Percentiles rank a stretch among this genome's conserved stretches.
These are phyloP conservation scores for Hanseniaspora taiwanica DNA, from an alignment of 805 yeast species.

Conservation along the genomic window DNA sequence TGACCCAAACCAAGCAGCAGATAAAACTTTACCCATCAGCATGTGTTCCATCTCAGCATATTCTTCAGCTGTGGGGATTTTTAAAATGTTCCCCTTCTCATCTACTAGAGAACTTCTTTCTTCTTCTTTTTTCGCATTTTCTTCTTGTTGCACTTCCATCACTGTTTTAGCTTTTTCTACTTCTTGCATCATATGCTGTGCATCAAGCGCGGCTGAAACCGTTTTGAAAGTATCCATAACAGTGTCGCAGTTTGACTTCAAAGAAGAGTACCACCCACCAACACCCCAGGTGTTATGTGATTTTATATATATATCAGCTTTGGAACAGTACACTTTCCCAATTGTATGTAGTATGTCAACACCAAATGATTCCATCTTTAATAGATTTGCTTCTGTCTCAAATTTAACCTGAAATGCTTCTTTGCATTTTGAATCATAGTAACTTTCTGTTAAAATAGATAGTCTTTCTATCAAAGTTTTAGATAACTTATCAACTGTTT, in stretches of 20 bases:
- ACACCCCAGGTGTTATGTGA: slow-evolving; percentile 51
- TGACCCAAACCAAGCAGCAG: slow-evolving; percentile 79
- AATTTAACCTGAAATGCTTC: slow-evolving; percentile 50
- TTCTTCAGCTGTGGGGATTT: slow-evolving; percentile 49
- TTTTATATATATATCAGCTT: slow-evolving; percentile 51
- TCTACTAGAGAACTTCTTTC: slow-evolving; percentile 26
- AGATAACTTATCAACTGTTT: slow-evolving; percentile 48
- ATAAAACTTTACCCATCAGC: slow-evolving; percentile 64
- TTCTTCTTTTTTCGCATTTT: slow-evolving; percentile 28
- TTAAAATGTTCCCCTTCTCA: slow-evolving; percentile 37
- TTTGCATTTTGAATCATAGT: slow-evolving; percentile 47
- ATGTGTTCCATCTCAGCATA: slow-evolving; percentile 60
- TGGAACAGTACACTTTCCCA: slow-evolving; percentile 54
- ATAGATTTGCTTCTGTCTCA: slow-evolving; percentile 67
- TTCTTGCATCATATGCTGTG: slow-evolving; percentile 67
- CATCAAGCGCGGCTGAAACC: slow-evolving; percentile 62
- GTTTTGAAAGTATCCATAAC: slow-evolving; percentile 62
- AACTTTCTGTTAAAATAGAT: slow-evolving; percentile 47
- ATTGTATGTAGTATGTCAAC: slow-evolving; percentile 64
- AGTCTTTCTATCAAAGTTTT: slow-evolving; percentile 44
- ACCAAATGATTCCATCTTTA: slow-evolving; percentile 79
- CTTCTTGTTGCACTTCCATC: slow-evolving; percentile 31
- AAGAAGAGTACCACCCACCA: slow-evolving; percentile 59
- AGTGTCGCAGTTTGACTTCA: slow-evolving; percentile 62
- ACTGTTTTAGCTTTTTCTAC: slow-evolving; percentile 29